Evolutionary conservation across 306 rosid genomes (phyloP).

Genomic region (cucumber (Cucumis sativus)): Cucumber_9930_V3 NC_026659.2:25230001-25230500

Average conservation of each 20-base stretch:
- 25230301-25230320: too few relatives aligned
- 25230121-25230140: neutral
- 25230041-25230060: neutral
- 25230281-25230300: neutral
- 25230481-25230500: too few relatives aligned
- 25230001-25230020: neutral
- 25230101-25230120: neutral
- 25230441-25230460: too few relatives aligned
- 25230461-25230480: too few relatives aligned
- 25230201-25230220: neutral
- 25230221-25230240: neutral
- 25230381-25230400: too few relatives aligned
- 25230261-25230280: neutral
- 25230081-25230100: neutral
- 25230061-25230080: neutral
- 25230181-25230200: neutral
- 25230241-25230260: neutral
- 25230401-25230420: too few relatives aligned
- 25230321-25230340: too few relatives aligned
- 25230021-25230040: neutral
- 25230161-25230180: neutral
- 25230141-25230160: neutral
- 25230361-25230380: too few relatives aligned
- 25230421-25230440: too few relatives aligned
- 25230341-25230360: too few relatives aligned